Conservation (phyloP, 306 rosid species). For the Cucurbita ficifolia region DNA sequence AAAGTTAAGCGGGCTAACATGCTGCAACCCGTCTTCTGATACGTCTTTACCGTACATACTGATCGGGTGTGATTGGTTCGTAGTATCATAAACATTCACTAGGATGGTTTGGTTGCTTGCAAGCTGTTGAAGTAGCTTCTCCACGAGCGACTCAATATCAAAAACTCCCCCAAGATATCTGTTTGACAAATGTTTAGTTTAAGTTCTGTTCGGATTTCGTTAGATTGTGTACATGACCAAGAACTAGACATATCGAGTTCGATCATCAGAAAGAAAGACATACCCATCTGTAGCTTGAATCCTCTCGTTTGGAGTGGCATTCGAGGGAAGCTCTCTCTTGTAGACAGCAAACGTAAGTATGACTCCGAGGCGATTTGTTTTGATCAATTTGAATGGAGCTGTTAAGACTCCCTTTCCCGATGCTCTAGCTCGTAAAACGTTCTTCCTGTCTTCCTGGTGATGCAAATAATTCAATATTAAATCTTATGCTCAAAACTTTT, state of each 20-base stretch:
- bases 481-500: background rate
- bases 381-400: slow-evolving; percentile 76
- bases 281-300: slow-evolving; percentile 91
- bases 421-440: slow-evolving; percentile 80
- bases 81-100: slow-evolving; percentile 82
- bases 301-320: slow-evolving; percentile 83
- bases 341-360: slow-evolving; percentile 91
- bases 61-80: slow-evolving; percentile 66
- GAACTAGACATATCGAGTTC: background rate
- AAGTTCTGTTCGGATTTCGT: background rate
- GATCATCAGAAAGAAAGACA: slow-evolving; percentile 5
- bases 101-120: slow-evolving; percentile 93
- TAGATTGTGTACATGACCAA: background rate
- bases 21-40: slow-evolving; percentile 48
- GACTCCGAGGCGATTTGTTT: slow-evolving; percentile 87
- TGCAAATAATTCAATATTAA: background rate
- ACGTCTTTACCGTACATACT: slow-evolving; percentile 81
- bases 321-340: slow-evolving; percentile 76
- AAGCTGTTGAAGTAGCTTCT: slow-evolving; percentile 90
- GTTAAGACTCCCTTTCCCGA: slow-evolving; percentile 92
- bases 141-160: slow-evolving; percentile 88
- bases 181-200: slow-evolving; percentile 5
- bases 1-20: slow-evolving; percentile 56
- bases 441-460: slow-evolving; percentile 72
- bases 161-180: slow-evolving; percentile 97